These are phyloP conservation scores for Gnomoniopsis smithogilvyi DNA, from an alignment of 2,329 filamentous ascomycete species.

Conservation along the genomic window DNA sequence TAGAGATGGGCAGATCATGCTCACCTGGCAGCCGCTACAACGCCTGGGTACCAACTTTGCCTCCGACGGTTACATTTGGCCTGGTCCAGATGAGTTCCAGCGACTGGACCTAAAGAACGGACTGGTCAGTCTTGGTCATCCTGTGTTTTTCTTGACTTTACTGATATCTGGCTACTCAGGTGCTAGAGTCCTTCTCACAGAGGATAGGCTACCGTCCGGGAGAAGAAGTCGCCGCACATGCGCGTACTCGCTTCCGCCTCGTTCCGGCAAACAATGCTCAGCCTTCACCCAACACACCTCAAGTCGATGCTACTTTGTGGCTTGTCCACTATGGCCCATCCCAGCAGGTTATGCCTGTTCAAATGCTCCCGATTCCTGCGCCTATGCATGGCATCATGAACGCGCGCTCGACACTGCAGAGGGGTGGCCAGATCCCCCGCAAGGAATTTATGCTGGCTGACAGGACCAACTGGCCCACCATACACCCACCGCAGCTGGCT, in stretches of 20 bases:
- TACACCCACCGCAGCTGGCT: conserved; percentile 63
- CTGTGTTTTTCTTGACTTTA: background rate
- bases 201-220: conserved; percentile 75
- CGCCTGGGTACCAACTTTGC: conserved; percentile 71
- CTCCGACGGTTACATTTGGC: conserved; percentile 92
- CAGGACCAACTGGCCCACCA: conserved; percentile 82
- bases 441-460: conserved; percentile 96
- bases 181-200: conserved; percentile 84
- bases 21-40: conserved; percentile 84
- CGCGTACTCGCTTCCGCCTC: conserved; percentile 82
- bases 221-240: conserved; percentile 73
- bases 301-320: conserved; percentile 80
- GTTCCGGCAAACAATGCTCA: conserved; percentile 56
- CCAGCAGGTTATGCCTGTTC: conserved; percentile 67
- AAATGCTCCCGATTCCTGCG: conserved; percentile 61
- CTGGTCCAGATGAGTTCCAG: conserved; percentile 73
- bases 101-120: conserved; percentile 67
- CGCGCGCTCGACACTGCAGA: conserved; percentile 62
- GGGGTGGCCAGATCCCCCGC: conserved; percentile 75
- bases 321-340: conserved; percentile 85
- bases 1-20: conserved; percentile 74
- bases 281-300: conserved; percentile 66
- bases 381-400: conserved; percentile 59
- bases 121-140: conserved; percentile 40
- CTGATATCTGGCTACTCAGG: conserved; percentile 44